Evolutionary conservation across 495 filamentous ascomycete genomes (phyloP), one percentile per base, ranked within the genome.

Genomic region (Cudoniella acicularis): DNA sequence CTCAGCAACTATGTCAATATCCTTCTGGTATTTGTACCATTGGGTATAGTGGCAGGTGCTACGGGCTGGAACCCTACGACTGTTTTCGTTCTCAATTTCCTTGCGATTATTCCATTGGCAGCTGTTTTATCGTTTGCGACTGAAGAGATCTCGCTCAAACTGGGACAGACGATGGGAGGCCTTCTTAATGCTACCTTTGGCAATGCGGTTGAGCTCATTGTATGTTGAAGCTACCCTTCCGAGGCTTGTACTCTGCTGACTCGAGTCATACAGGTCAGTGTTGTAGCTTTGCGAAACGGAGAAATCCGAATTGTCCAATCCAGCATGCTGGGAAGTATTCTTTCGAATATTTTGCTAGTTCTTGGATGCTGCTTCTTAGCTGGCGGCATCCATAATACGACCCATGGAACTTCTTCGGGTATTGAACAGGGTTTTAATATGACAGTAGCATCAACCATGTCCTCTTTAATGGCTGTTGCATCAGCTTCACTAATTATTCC

Each of bases 171-270:
- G 0, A 69, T 98, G 30, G 94, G 94, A 42, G 94, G 94, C 0
- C 73, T 98, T 64, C 81, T 97, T 69, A 98, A 98, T 77, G 94
- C 94, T 23, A 95, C 90, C 6, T 96, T 96, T 75, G 94, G 94
- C 42, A 98, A 98, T 79, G 94, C 94, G 0, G 93, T 97, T n/a
- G 94, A 98, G 67, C 73, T 98, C 65, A 98, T 98, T 77, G 94
- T 96, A 77, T 67, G 88, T 98, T 77, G 94, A 96, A 77, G 67
- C 87, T 69, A 6, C 20, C 6, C 17, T 42, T 27, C 53, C 42
- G 61, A 30, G 36, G 54, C 43, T n/a, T 30, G 40, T 4, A 36
- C 18, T 45, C 26, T 26, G 23, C 62, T 65, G 52, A 64, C 40
- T 46, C 17, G 43, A 10, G 52, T 63, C 62, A 42, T 3, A 54